Conservation (phyloP, 306 rosid species). For the Begonia fuchsioides region DNA sequence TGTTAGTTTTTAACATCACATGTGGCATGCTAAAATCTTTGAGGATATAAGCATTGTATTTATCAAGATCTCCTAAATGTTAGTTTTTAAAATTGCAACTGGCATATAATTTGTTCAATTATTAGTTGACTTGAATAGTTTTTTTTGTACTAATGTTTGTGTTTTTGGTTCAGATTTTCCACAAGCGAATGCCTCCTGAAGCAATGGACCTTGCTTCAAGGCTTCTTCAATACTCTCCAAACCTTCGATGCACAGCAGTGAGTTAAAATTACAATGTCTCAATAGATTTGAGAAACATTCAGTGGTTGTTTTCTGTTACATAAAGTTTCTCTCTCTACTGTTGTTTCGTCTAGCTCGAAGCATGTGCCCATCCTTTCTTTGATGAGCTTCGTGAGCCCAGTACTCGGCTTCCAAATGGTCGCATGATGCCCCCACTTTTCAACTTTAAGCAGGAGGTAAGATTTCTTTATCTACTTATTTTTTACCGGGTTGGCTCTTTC, state of each 20-base stretch:
- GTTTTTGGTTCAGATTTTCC: conserved; percentile 58
- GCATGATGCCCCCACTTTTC: conserved; percentile 76
- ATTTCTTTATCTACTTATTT: conserved; percentile 12
- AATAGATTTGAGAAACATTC: not conserved
- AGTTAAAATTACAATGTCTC: conserved; percentile 19
- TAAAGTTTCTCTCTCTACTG: conserved; percentile 6
- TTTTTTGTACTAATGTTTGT: conserved; percentile 4
- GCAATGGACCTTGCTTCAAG: conserved; percentile 97
- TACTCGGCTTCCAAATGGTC: conserved; percentile 79
- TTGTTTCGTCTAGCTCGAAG: conserved; percentile 58
- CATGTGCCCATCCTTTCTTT: conserved; percentile 83
- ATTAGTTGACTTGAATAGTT: not conserved
- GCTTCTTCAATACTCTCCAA: conserved; percentile 95
- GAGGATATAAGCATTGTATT: too few species aligned
- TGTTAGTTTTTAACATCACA: not conserved
- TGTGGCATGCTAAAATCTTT: too few species aligned
- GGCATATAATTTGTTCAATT: not conserved
- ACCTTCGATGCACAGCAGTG: conserved; percentile 89
- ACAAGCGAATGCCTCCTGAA: conserved; percentile 94
- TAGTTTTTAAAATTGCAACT: not conserved
- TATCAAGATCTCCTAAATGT: not conserved
- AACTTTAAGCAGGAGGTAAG: conserved; percentile 93
- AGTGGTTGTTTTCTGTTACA: conserved; percentile 5
- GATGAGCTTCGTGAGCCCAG: conserved; percentile 90
- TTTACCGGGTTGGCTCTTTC: not conserved